phyloP scores from a whole-genome alignment of 805 yeast genomes.

The Ogataea nonfermentans region DNA sequence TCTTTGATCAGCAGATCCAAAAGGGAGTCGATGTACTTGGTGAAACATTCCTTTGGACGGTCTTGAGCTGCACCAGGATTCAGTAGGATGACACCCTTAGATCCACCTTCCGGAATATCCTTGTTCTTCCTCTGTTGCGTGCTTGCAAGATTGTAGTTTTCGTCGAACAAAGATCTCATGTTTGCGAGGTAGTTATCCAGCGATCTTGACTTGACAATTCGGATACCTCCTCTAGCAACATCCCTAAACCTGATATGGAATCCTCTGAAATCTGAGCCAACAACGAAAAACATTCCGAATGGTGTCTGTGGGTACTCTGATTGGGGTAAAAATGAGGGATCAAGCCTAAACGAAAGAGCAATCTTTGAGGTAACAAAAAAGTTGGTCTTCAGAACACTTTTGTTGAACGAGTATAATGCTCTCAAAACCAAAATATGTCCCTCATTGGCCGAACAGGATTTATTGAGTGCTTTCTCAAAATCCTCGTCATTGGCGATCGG shows the following conservation, averaged over 20 bases:
- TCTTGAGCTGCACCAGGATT: conserved; percentile 71
- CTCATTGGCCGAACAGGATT: conserved; percentile 77
- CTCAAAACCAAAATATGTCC: conserved; percentile 74
- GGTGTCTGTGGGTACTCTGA: conserved; percentile 91
- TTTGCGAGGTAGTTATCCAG: conserved; percentile 82
- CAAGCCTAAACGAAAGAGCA: conserved; percentile 88
- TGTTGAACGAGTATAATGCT: conserved; percentile 81
- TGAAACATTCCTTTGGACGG: conserved; percentile 79
- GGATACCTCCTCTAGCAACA: conserved; percentile 97
- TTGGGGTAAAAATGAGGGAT: conserved; percentile 80
- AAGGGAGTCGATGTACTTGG: conserved; percentile 88
- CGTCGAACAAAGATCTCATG: conserved; percentile 88
- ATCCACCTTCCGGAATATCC: conserved; percentile 99
- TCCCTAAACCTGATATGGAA: conserved; percentile 97
- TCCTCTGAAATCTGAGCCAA: conserved; percentile 95
- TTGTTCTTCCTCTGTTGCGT: conserved; percentile 97
- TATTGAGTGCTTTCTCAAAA: conserved; percentile 62
- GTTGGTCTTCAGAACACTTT: conserved; percentile 86
- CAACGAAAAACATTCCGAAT: conserved; percentile 91
- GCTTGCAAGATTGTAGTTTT: conserved; percentile 90
- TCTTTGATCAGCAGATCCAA: conserved; percentile 79
- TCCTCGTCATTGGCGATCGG: conserved; percentile 75
- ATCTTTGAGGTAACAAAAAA: conserved; percentile 92
- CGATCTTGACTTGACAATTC: conserved; percentile 87
- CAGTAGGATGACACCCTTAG: conserved; percentile 92